A percentile compares a stretch with the other conserved stretches of the same genome.
These are phyloP conservation scores for Ophiosphaerella herpotricha DNA, from an alignment of 2,329 filamentous ascomycete species.

Conservation along the genomic window DNA sequence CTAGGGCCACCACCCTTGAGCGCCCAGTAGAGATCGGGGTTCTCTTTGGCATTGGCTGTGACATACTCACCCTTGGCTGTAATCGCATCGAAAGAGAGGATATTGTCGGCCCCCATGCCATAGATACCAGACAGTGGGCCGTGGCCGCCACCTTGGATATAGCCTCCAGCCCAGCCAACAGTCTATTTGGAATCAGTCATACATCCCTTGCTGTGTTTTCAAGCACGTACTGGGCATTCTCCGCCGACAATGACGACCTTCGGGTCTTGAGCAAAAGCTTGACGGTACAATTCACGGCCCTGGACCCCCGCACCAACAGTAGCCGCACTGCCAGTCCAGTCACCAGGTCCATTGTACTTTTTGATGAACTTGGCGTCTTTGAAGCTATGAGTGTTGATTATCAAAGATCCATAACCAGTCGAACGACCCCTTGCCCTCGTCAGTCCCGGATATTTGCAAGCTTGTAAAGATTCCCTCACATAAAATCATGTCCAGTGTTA, in stretches of 20 bases:
- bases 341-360: conserved; percentile 37
- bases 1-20: conserved; percentile 41
- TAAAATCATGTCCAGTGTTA: conserved; percentile 45
- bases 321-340: conserved; percentile 40
- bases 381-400: conserved; percentile 46
- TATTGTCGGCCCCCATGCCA: conserved; percentile 46
- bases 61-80: conserved; percentile 45
- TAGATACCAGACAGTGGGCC: conserved; percentile 46
- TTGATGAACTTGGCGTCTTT: conserved; percentile 36
- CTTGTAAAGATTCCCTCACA: conserved; percentile 11
- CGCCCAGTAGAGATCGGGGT: conserved; percentile 46
- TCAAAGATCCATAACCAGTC: conserved; percentile 39
- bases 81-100: conserved; percentile 45
- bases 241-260: conserved; percentile 43
- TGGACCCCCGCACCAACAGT: conserved; percentile 43
- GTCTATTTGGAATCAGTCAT: conserved; percentile 24
- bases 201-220: no score
- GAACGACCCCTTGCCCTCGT: conserved; percentile 32
- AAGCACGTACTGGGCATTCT: conserved; percentile 38
- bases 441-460: not conserved
- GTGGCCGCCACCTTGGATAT: conserved; percentile 51
- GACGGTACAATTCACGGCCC: conserved; percentile 37
- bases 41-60: conserved; percentile 34
- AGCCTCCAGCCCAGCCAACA: conserved; percentile 50
- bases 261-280: conserved; percentile 35